phyloP scores from a whole-genome alignment of 1,139 yeast species.

The Meyerozyma guilliermondii region DNA sequence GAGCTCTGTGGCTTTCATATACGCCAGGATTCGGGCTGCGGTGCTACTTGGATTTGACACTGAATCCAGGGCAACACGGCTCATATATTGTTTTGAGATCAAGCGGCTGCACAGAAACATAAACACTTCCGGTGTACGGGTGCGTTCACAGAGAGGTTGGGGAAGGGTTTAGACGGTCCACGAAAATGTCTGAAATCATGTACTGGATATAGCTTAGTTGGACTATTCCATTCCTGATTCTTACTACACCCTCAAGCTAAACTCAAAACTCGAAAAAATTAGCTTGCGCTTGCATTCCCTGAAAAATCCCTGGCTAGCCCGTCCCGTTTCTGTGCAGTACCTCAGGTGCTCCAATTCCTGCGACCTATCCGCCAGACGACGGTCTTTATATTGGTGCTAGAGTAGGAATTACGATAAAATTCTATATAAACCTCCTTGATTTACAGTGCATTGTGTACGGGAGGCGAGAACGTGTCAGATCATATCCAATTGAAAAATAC shows the following conservation, averaged over 20 bases:
- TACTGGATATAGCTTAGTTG: too few species aligned
- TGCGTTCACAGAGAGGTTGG: not conserved
- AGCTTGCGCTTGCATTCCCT: not conserved
- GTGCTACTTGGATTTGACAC: slow-evolving; percentile 19
- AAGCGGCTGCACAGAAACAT: slow-evolving; percentile 2
- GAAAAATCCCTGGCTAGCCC: not conserved
- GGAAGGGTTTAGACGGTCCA: too few species aligned
- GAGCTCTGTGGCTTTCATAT: slow-evolving; percentile 22
- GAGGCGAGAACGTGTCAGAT: too few species aligned
- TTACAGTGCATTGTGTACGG: too few species aligned
- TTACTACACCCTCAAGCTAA: too few species aligned
- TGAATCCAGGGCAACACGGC: slow-evolving; percentile 16
- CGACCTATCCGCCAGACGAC: not conserved
- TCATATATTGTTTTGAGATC: slow-evolving; percentile 3
- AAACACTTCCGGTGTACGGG: slow-evolving; percentile 1
- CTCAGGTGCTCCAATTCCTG: not conserved
- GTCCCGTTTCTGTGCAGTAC: not conserved
- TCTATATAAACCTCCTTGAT: not conserved
- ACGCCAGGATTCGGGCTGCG: slow-evolving; percentile 19
- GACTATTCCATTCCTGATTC: too few species aligned
- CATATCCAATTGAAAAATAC: too few species aligned
- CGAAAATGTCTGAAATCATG: too few species aligned
- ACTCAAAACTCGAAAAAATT: too few species aligned
- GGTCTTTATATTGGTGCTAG: not conserved
- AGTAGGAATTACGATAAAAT: not conserved